A percentile compares a stretch with the other conserved stretches of the same genome.
Conservation (phyloP, 2,329 filamentous ascomycete genomes). For the Capronia americana region DNA sequence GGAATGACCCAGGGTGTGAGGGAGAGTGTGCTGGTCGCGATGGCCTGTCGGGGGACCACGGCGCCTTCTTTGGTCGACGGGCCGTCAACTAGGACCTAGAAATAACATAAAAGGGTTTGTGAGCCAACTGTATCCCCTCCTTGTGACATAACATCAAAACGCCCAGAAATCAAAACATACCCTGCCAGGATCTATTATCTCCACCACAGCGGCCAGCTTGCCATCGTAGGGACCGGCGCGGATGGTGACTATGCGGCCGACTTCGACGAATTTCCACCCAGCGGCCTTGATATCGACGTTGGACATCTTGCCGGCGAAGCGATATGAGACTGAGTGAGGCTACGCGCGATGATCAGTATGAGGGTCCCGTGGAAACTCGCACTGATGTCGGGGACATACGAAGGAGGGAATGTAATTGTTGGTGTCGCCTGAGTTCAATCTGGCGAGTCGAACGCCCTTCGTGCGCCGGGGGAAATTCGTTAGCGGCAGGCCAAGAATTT, state of each 20-base stretch:
- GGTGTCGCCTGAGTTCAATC: slow-evolving; percentile 23
- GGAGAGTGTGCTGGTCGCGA: slow-evolving; percentile 80
- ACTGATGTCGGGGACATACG: slow-evolving; percentile 14
- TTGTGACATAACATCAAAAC: neutral
- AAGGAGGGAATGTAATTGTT: slow-evolving; percentile 26
- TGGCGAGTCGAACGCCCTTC: neutral
- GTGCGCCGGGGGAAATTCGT: neutral
- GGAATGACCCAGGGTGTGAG: slow-evolving; percentile 88
- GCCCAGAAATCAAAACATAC: slow-evolving; percentile 69
- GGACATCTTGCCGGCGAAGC: slow-evolving; percentile 62
- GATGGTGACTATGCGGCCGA: slow-evolving; percentile 95
- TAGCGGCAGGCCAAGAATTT: neutral
- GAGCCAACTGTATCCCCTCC: slow-evolving; percentile 5
- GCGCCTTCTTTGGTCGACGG: slow-evolving; percentile 81
- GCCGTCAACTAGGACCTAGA: slow-evolving; percentile 92
- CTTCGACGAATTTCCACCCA: slow-evolving; percentile 95
- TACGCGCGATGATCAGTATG: slow-evolving; percentile 29
- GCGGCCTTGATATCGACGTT: slow-evolving; percentile 81
- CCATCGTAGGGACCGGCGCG: slow-evolving; percentile 80
- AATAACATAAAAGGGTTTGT: neutral
- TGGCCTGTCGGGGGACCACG: slow-evolving; percentile 83
- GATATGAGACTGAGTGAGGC: slow-evolving; percentile 13
- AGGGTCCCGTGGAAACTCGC: slow-evolving; percentile 4
- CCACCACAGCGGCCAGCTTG: slow-evolving; percentile 91
- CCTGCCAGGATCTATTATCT: slow-evolving; percentile 99